phyloP scores from a whole-genome alignment of 2,329 filamentous ascomycete genomes.

The Pleomassaria siparia region DNA sequence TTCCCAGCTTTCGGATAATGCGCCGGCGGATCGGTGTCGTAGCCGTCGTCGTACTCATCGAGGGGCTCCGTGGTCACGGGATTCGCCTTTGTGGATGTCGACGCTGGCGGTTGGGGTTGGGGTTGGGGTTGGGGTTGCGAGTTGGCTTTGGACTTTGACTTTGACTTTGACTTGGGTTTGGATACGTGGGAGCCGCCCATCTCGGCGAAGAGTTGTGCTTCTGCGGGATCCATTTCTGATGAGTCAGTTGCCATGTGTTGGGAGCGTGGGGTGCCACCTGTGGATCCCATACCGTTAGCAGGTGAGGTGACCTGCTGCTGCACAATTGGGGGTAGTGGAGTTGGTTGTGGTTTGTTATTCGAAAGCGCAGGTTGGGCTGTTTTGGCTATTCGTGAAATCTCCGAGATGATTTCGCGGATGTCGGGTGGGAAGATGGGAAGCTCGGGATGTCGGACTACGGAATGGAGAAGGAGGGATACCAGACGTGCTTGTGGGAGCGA shows the following conservation, averaged over 20 bases:
- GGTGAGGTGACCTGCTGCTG: constrained; percentile 25
- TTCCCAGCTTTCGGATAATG: constrained; percentile 65
- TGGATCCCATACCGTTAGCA: constrained; percentile 28
- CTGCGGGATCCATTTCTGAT: constrained; percentile 31
- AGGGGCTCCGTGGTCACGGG: constrained; percentile 11
- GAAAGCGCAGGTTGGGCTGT: constrained; percentile 2
- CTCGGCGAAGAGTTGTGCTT: constrained; percentile 37
- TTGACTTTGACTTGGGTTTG: not conserved
- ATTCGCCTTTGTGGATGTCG: constrained; percentile 20
- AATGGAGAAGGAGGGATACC: constrained; percentile 64
- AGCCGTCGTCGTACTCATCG: constrained; percentile 52
- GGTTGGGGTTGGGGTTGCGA: not conserved
- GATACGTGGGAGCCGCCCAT: constrained; percentile 16
- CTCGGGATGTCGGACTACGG: constrained; percentile 63
- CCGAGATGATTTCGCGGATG: constrained; percentile 25
- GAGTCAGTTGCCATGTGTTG: constrained; percentile 20
- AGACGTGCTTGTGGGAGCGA: constrained; percentile 63
- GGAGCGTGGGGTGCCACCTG: constrained; percentile 22
- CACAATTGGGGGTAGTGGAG: not conserved
- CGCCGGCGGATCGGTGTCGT: constrained; percentile 55
- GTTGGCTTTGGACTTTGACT: not conserved
- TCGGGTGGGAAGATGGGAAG: constrained; percentile 64
- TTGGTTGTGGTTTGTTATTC: constrained; percentile 13
- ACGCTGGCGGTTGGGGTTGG: constrained; percentile 13
- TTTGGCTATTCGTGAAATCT: constrained; percentile 7